phyloP scores from a whole-genome alignment of 176 grass and related monocot species.

The Calamus simplicifolius region DNA sequence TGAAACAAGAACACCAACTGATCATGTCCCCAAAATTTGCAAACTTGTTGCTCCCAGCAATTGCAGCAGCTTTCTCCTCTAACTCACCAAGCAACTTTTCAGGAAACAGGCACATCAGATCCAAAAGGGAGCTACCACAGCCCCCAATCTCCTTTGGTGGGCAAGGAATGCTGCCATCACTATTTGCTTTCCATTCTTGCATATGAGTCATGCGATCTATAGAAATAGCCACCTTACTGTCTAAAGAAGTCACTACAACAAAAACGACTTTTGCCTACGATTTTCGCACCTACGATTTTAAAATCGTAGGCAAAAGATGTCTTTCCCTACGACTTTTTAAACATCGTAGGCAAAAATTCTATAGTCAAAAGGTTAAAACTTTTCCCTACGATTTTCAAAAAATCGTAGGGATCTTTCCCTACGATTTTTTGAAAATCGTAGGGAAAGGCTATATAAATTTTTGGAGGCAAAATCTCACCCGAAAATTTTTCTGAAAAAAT shows the following conservation, averaged over 20 bases:
- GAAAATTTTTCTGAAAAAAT: too few species aligned
- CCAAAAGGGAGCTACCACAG: constrained; percentile 36
- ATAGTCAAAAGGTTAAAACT: too few species aligned
- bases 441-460: too few species aligned
- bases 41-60: constrained; percentile 26
- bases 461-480: too few species aligned
- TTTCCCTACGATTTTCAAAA: too few species aligned
- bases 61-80: constrained; percentile 39
- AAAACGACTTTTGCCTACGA: too few species aligned
- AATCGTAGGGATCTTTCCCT: too few species aligned
- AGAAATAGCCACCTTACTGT: background rate
- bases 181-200: constrained; percentile 41
- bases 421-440: too few species aligned
- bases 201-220: constrained; percentile 1
- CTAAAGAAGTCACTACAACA: constrained; percentile 12
- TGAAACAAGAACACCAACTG: constrained; percentile 32
- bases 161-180: constrained; percentile 71
- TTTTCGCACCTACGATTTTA: too few species aligned
- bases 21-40: background rate
- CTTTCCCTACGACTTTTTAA: too few species aligned
- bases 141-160: constrained; percentile 61
- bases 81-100: constrained; percentile 38
- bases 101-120: constrained; percentile 40
- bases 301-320: too few species aligned
- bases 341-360: too few species aligned